Conservation (phyloP, 2,329 filamentous ascomycete genomes). For the Ophiostoma triangulosporum region DNA sequence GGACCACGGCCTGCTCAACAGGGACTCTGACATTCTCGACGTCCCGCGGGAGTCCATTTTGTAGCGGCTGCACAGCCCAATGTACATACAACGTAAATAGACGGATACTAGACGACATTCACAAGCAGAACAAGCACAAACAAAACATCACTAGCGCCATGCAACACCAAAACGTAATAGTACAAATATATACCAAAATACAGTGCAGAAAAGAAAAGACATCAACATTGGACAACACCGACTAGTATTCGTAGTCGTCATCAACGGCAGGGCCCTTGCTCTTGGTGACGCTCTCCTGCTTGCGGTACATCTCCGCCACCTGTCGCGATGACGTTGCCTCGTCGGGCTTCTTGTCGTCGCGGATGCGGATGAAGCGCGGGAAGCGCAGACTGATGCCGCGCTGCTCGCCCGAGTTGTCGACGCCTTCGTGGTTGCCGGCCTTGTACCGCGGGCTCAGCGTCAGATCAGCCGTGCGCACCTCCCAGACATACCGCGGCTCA, state of each 20-base stretch:
- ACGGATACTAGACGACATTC: background rate
- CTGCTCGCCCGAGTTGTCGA: constrained; percentile 44
- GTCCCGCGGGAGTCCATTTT: constrained; percentile 7
- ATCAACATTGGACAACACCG: background rate
- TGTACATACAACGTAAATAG: no score
- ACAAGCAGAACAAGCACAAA: background rate
- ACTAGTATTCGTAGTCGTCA: constrained; percentile 92
- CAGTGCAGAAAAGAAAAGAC: background rate
- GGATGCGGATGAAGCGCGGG: constrained; percentile 77
- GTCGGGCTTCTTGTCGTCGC: constrained; percentile 93
- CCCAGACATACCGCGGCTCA: constrained; percentile 88
- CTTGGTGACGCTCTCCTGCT: constrained; percentile 82
- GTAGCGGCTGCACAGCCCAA: no score
- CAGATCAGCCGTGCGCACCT: constrained; percentile 91
- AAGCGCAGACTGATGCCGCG: constrained; percentile 82
- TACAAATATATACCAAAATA: background rate
- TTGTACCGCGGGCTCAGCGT: constrained; percentile 88
- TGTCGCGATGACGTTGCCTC: constrained; percentile 72
- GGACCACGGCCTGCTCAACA: constrained; percentile 28
- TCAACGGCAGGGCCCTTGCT: constrained; percentile 77
- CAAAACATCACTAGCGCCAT: background rate
- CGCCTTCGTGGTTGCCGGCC: constrained; percentile 70
- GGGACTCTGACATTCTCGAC: constrained; percentile 17
- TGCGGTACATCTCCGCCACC: constrained; percentile 93
- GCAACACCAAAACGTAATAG: background rate